Conservation (phyloP, 2,329 filamentous ascomycete genomes). For the Colletotrichum neosansevieriae region DNA sequence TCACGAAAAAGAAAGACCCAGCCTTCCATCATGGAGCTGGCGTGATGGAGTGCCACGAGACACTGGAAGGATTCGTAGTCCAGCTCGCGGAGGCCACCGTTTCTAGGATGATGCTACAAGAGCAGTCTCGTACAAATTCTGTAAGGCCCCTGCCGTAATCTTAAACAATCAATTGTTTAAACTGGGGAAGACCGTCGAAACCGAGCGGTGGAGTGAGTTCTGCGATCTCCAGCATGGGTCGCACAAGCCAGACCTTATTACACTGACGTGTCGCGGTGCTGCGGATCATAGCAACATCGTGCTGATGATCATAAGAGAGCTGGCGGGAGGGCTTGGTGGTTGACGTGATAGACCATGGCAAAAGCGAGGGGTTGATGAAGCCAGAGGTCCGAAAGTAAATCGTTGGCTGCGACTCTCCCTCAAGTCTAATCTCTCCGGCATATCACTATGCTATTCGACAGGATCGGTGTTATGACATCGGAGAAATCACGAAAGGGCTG, state of each 20-base stretch:
- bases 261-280: conserved; percentile 24
- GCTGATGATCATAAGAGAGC: conserved; percentile 18
- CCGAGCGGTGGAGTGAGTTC: conserved; percentile 1
- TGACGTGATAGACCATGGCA: neutral
- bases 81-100: conserved; percentile 8
- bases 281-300: conserved; percentile 26
- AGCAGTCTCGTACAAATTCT: conserved; percentile 29
- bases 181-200: conserved; percentile 29
- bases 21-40: neutral
- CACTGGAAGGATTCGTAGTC: conserved; percentile 5
- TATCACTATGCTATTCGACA: conserved; percentile 12
- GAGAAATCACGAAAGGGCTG: neutral
- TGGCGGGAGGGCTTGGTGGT: neutral
- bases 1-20: neutral
- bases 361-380: conserved; percentile 7
- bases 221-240: conserved; percentile 37
- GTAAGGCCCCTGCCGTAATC: conserved; percentile 27
- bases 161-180: conserved; percentile 28
- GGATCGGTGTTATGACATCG: conserved; percentile 11
- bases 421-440: neutral
- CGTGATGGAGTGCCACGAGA: neutral
- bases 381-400: neutral
- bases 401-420: neutral
- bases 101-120: conserved; percentile 38
- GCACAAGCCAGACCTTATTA: conserved; percentile 41